Conservation (phyloP, 768 basidiomycete species). For the Omphalotus guepiniiformis region DNA sequence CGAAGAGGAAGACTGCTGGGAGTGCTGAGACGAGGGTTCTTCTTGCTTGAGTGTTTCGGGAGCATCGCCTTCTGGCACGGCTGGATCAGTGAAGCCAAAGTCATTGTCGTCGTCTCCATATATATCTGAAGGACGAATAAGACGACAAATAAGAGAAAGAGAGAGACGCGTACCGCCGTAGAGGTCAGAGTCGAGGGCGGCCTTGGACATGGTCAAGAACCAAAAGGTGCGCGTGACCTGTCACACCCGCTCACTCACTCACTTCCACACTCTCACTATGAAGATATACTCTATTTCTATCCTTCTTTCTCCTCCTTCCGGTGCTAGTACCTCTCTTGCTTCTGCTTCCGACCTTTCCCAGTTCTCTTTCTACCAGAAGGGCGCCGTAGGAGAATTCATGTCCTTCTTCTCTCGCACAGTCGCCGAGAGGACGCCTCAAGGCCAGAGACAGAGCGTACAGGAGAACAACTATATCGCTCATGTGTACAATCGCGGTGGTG, state of each 20-base stretch:
- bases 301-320: slow-evolving; percentile 60
- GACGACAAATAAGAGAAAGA: background rate
- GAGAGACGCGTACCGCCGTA: slow-evolving; percentile 1
- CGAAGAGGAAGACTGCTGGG: background rate
- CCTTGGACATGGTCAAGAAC: slow-evolving; percentile 1
- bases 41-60: background rate
- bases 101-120: slow-evolving; percentile 9
- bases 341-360: slow-evolving; percentile 78
- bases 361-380: slow-evolving; percentile 92
- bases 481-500: slow-evolving; percentile 88
- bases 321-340: slow-evolving; percentile 59
- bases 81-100: slow-evolving; percentile 5
- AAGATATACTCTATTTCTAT: slow-evolving; percentile 85
- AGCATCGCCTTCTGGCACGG: background rate
- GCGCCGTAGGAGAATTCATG: slow-evolving; percentile 88
- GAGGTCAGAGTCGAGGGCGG: slow-evolving; percentile 4
- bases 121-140: background rate
- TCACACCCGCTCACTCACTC: too few species aligned
- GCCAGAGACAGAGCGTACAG: slow-evolving; percentile 90
- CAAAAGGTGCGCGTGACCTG: too few species aligned
- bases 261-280: too few species aligned
- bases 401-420: slow-evolving; percentile 93
- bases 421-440: slow-evolving; percentile 78
- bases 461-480: slow-evolving; percentile 93
- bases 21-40: background rate